Conservation (phyloP, 176 grass and related monocot species). For the Oryza rufipogon region DNA sequence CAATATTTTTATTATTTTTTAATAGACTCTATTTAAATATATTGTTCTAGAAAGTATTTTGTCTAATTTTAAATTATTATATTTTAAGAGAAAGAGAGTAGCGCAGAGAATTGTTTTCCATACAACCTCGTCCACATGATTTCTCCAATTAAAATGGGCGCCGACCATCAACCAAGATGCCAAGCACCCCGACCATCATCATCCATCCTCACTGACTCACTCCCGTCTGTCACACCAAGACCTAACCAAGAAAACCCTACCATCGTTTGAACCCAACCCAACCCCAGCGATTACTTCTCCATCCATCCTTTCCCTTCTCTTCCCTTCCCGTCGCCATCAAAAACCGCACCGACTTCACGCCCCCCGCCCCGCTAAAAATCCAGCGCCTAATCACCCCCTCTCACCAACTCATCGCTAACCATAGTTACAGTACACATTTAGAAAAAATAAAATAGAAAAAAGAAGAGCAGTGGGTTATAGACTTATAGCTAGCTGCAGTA, state of each 20-base stretch:
- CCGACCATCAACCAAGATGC: conserved; percentile 32
- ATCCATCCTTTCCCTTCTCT: neutral
- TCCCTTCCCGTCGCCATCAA: conserved; percentile 10
- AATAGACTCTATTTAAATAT: no score
- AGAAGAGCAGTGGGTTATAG: no score
- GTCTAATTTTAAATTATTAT: no score
- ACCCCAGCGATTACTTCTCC: conserved; percentile 22
- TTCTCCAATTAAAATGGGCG: neutral
- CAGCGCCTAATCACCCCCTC: conserved; percentile 14
- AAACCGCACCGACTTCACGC: conserved; percentile 24
- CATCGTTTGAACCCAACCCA: neutral
- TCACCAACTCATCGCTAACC: conserved; percentile 9
- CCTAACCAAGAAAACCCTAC: conserved; percentile 23
- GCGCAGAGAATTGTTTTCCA: no score
- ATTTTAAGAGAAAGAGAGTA: no score
- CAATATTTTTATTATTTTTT: no score
- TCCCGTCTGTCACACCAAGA: conserved; percentile 21
- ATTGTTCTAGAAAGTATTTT: no score
- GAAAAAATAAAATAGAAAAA: no score
- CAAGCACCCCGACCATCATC: neutral
- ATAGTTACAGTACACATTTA: no score
- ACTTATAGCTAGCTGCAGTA: no score
- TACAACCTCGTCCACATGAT: neutral
- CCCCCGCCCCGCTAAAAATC: neutral
- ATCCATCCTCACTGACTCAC: neutral